Evolutionary conservation across 2,329 filamentous ascomycete genomes (phyloP).

Genomic region (Stagonosporopsis rhizophila): DNA sequence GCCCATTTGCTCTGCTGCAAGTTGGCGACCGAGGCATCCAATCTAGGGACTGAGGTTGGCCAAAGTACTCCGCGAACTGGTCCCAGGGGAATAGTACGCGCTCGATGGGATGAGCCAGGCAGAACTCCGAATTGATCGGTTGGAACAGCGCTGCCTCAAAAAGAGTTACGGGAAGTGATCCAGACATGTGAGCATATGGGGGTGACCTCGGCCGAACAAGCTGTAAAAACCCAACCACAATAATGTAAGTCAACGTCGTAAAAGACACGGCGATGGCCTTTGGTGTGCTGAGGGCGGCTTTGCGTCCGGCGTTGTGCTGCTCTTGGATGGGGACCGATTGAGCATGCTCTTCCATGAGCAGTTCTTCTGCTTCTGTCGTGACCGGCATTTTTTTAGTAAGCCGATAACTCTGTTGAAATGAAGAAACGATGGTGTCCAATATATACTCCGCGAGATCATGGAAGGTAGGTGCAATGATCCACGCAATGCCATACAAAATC

Average conservation of each 20-base stretch:
- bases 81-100: conserved; percentile 23
- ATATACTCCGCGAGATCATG: conserved; percentile 20
- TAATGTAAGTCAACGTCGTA: conserved; percentile 14
- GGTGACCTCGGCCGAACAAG: conserved; percentile 21
- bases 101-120: conserved; percentile 25
- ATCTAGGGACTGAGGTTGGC: conserved; percentile 15
- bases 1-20: conserved; percentile 20
- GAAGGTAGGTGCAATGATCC: conserved; percentile 19
- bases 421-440: conserved; percentile 5
- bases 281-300: conserved; percentile 1
- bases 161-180: conserved; percentile 25
- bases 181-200: conserved; percentile 29
- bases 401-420: conserved; percentile 14
- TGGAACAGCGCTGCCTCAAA: conserved; percentile 25
- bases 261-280: conserved; percentile 19
- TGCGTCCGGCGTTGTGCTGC: neutral
- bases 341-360: conserved; percentile 15
- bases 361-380: conserved; percentile 12
- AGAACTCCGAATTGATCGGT: conserved; percentile 28
- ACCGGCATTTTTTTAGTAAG: conserved; percentile 10
- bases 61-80: conserved; percentile 20
- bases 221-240: conserved; percentile 17
- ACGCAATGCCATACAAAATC: conserved; percentile 17
- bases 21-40: conserved; percentile 19
- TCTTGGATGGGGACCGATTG: conserved; percentile 1